Evolutionary conservation across 208 protist species (phyloP), one percentile per base, ranked within the genome.

Genomic region (Kentomonas sorsogonicus): DNA sequence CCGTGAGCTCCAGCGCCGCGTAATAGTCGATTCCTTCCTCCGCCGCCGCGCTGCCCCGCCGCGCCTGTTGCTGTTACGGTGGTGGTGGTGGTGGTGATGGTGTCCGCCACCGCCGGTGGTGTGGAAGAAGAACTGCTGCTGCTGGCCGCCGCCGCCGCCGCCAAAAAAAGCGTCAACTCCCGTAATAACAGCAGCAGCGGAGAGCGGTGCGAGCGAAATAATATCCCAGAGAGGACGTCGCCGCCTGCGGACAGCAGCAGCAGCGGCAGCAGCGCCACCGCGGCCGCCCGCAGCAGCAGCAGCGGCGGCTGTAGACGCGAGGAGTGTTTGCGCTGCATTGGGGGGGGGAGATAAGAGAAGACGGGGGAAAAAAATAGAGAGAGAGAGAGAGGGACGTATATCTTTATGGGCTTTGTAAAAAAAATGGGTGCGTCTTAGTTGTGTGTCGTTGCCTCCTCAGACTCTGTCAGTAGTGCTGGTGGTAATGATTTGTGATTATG

Each of bases 21-120:
- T 95, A 95, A 64, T 90, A 90, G 55, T 95, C 85, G 41, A 89
- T 64, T 47, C 83, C 74, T 9, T 39, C 27, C 13, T 43, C 31
- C 11, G 20, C 40, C 30, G 9, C 57, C 38, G 23, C 64, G n/a
- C n/a, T n/a, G n/a, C 47, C 27, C 52, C 60, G 34, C 25, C 10
- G 39, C 43, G 6, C 6, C 41, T 9, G 7, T 47, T 6, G 15
- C 7, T 47, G 41, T 20, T 47, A 5, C 6, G 41, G 6, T 7
- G 30, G 31, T 27, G 25, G 22, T 40, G n/a, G n/a, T n/a, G n/a
- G n/a, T n/a, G n/a, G n/a, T n/a, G n/a, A n/a, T n/a, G n/a, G n/a
- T n/a, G n/a, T n/a, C n/a, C n/a, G n/a, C n/a, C n/a, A n/a, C n/a
- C n/a, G n/a, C n/a, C n/a, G n/a, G n/a, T n/a, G n/a, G n/a, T n/a